These are phyloP conservation scores for Nephelium lappaceum DNA, from an alignment of 345 rosid genomes.

Conservation along the genomic window DNA sequence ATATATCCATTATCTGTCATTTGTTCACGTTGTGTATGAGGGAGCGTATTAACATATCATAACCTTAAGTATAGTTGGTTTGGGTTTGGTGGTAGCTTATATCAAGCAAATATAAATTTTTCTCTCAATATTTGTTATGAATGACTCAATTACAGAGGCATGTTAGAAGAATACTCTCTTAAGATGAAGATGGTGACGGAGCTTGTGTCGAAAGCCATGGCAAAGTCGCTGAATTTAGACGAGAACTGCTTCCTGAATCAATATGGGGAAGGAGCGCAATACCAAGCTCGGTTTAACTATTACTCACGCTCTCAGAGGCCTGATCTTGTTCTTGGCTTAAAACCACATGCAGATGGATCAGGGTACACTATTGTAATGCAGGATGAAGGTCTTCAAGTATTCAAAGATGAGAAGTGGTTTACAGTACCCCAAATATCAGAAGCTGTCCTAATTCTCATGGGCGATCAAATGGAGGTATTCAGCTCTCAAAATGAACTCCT, in stretches of 20 bases:
- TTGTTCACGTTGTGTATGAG: too few species aligned
- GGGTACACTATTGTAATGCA: conserved; percentile 50
- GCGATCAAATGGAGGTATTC: conserved; percentile 56
- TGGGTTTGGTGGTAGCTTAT: too few species aligned
- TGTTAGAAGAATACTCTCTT: conserved; percentile 34
- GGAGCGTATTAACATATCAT: too few species aligned
- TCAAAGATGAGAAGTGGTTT: conserved; percentile 44
- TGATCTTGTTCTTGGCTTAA: conserved; percentile 50
- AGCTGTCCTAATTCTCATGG: conserved; percentile 49
- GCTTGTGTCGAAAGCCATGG: conserved; percentile 47
- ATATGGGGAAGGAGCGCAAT: conserved; percentile 36
- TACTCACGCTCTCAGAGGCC: conserved; percentile 55
- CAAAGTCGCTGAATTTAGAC: conserved; percentile 45
- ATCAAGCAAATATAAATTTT: too few species aligned
- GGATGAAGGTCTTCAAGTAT: conserved; percentile 56
- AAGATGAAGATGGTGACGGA: conserved; percentile 38
- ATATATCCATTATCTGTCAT: too few species aligned
- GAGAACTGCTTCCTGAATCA: conserved; percentile 45
- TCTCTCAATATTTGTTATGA: background rate
- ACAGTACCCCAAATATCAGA: conserved; percentile 43
- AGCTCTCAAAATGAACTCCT: too few species aligned
- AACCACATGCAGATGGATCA: conserved; percentile 58
- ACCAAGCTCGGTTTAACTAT: conserved; percentile 51
- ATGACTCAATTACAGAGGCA: conserved; percentile 26
- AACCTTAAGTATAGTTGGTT: too few species aligned